These are phyloP conservation scores for Globisporangium apiculatum DNA, from an alignment of 352 stramenopile genomes.

Conservation along the genomic window DNA sequence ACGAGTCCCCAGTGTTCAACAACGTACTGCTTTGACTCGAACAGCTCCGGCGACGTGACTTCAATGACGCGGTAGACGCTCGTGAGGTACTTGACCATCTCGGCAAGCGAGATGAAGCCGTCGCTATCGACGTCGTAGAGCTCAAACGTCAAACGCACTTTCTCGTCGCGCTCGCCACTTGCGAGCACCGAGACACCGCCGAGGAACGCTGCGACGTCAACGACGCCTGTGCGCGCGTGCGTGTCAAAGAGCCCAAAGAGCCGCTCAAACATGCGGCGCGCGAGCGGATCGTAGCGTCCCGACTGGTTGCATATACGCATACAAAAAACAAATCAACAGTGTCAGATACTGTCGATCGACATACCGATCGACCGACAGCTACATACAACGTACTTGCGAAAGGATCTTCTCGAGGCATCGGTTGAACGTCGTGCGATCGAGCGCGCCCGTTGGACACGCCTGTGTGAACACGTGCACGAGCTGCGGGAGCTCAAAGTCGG, in stretches of 20 bases:
- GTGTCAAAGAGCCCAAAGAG: slow-evolving; percentile 79
- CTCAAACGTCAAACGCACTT: slow-evolving; percentile 80
- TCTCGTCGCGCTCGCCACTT: slow-evolving; percentile 74
- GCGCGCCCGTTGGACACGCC: slow-evolving; percentile 57
- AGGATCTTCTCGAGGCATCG: slow-evolving; percentile 76
- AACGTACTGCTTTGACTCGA: slow-evolving; percentile 58
- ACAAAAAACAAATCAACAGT: neutral
- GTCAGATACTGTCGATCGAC: neutral
- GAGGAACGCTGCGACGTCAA: slow-evolving; percentile 79
- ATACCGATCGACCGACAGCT: too few relatives aligned
- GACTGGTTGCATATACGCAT: slow-evolving; percentile 13
- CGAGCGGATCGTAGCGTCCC: slow-evolving; percentile 64
- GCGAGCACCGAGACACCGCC: slow-evolving; percentile 79
- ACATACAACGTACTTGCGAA: slow-evolving; percentile 34
- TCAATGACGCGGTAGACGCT: slow-evolving; percentile 79
- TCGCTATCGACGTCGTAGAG: slow-evolving; percentile 82
- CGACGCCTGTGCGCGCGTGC: slow-evolving; percentile 31
- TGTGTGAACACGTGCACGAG: slow-evolving; percentile 81
- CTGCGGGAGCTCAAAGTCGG: slow-evolving; percentile 78
- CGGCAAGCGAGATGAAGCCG: slow-evolving; percentile 71
- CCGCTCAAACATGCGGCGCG: slow-evolving; percentile 62
- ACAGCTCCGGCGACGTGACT: slow-evolving; percentile 57
- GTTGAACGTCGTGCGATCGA: slow-evolving; percentile 66
- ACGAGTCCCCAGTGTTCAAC: neutral
- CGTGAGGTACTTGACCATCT: slow-evolving; percentile 87